A percentile compares a stretch with the other conserved stretches of the same genome.
Conservation (phyloP, 805 yeast genomes). For the Kregervanrija delftensis region DNA sequence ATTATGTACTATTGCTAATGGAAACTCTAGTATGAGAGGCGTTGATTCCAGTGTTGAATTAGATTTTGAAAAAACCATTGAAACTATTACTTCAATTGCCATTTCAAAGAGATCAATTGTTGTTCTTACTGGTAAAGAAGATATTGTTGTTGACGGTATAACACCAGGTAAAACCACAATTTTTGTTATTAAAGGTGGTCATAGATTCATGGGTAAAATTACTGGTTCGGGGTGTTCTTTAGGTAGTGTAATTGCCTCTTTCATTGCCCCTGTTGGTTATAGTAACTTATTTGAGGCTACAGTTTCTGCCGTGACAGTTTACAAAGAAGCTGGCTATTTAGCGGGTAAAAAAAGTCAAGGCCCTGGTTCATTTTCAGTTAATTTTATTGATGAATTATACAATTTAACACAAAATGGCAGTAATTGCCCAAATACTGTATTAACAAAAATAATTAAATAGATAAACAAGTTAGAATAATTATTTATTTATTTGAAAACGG, state of each 20-base stretch:
- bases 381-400: slow-evolving; percentile 39
- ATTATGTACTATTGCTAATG: slow-evolving; percentile 48
- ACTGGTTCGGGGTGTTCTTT: slow-evolving; percentile 84
- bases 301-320: slow-evolving; percentile 46
- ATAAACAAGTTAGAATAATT: too few species aligned
- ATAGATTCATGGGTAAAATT: slow-evolving; percentile 52
- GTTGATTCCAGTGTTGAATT: slow-evolving; percentile 44
- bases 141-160: slow-evolving; percentile 43
- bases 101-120: slow-evolving; percentile 48
- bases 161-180: slow-evolving; percentile 12
- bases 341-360: slow-evolving; percentile 41
- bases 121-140: slow-evolving; percentile 62
- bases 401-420: too few species aligned
- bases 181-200: slow-evolving; percentile 46
- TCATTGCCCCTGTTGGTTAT: slow-evolving; percentile 38
- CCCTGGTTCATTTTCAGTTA: slow-evolving; percentile 48
- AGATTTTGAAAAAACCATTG: slow-evolving; percentile 22
- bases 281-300: slow-evolving; percentile 38
- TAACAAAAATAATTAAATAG: too few species aligned
- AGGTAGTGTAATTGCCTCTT: slow-evolving; percentile 64
- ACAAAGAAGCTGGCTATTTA: slow-evolving; percentile 53
- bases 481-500: slow-evolving; percentile 3
- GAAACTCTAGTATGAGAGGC: slow-evolving; percentile 50
- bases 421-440: too few species aligned
- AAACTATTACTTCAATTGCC: slow-evolving; percentile 45